A percentile compares a stretch with the other conserved stretches of the same genome.
These are phyloP conservation scores for Brassica cretica DNA, from an alignment of 345 rosid genomes.

Conservation along the genomic window DNA sequence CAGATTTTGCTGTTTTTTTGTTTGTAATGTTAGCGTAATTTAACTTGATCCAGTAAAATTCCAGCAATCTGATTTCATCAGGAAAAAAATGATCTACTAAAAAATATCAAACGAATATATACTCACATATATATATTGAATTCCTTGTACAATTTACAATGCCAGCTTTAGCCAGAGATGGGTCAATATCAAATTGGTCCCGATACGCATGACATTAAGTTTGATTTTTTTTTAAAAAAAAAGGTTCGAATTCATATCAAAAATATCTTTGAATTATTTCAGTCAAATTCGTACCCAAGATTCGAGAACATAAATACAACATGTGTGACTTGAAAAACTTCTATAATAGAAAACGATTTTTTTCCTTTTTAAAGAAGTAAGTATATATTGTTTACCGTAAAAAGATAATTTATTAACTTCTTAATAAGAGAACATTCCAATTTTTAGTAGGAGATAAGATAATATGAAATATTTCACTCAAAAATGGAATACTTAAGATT, in stretches of 20 bases:
- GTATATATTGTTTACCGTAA: not conserved
- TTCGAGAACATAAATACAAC: not conserved
- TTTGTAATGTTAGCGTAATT: not conserved
- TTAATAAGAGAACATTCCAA: not conserved
- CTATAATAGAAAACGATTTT: not conserved
- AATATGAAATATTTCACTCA: not conserved
- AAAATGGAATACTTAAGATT: not conserved
- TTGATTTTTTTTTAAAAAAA: not conserved
- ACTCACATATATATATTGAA: not conserved
- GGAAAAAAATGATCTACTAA: not conserved
- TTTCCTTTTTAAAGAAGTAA: not conserved
- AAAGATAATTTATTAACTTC: not conserved
- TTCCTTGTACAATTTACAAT: not conserved
- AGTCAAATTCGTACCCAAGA: conserved; percentile 7
- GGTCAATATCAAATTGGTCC: conserved; percentile 4
- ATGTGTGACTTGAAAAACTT: conserved; percentile 1
- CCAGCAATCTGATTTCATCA: not conserved
- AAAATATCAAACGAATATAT: not conserved
- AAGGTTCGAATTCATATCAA: not conserved
- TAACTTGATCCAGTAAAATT: not conserved
- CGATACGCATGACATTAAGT: conserved; percentile 10
- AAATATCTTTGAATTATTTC: conserved; percentile 6
- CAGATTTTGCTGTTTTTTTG: not conserved
- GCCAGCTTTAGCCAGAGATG: conserved; percentile 10
- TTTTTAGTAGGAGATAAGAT: not conserved